Percentiles rank a stretch among this genome's conserved stretches.
phyloP scores from a whole-genome alignment of 495 filamentous ascomycete species.

The Tuber indicum region DNA sequence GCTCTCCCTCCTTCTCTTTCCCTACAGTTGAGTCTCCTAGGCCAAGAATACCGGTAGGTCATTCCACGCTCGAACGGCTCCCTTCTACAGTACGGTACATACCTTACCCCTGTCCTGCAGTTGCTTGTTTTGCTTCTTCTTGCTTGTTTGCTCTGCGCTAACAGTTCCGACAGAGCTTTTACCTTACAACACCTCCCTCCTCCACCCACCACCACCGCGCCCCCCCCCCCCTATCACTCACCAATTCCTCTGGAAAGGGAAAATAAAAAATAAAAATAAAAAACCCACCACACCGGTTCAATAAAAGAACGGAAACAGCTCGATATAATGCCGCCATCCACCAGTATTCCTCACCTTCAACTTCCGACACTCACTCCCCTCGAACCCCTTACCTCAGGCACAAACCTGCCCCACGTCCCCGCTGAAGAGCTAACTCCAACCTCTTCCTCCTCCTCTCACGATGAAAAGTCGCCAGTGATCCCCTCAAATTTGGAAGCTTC shows the following conservation, averaged over 20 bases:
- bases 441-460: slow-evolving; percentile 19
- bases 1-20: background rate
- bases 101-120: background rate
- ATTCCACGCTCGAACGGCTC: background rate
- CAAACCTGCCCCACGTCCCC: slow-evolving; percentile 39
- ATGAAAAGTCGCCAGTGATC: slow-evolving; percentile 24
- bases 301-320: background rate
- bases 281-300: background rate
- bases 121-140: background rate
- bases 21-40: background rate
- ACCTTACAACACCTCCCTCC: background rate
- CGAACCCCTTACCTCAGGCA: slow-evolving; percentile 41
- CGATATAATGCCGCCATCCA: slow-evolving; percentile 10
- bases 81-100: background rate
- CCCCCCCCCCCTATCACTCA: background rate
- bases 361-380: slow-evolving; percentile 34
- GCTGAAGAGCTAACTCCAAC: slow-evolving; percentile 32
- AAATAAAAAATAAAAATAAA: background rate
- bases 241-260: background rate
- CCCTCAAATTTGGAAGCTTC: slow-evolving; percentile 22
- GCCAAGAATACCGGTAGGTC: background rate
- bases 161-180: background rate
- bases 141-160: background rate
- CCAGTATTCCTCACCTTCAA: slow-evolving; percentile 37
- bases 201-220: background rate